A percentile compares a stretch with the other conserved stretches of the same genome.
Evolutionary conservation across 2,329 filamentous ascomycete genomes (phyloP).

Genomic region (Colletotrichum truncatum): DNA sequence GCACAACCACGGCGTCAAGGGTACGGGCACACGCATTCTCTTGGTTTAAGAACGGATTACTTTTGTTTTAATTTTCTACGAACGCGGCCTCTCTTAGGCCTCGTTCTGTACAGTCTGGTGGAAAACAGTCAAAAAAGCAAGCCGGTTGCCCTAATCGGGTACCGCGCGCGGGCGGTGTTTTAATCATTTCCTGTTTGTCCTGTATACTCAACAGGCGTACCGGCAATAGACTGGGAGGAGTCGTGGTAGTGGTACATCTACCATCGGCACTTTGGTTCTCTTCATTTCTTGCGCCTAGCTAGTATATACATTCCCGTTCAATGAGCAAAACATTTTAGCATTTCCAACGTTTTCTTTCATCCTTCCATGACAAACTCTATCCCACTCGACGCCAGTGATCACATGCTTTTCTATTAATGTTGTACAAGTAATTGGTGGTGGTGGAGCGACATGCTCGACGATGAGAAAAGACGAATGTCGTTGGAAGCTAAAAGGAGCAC

Average conservation of each 20-base stretch:
- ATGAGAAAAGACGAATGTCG: background rate
- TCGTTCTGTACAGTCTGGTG: conserved; percentile 1
- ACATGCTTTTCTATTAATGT: no score
- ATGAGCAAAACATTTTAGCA: conserved; percentile 2
- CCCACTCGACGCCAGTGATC: no score
- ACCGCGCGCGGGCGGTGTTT: background rate
- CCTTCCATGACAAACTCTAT: no score
- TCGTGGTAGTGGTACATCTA: conserved; percentile 4
- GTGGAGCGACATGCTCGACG: no score
- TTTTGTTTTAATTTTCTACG: conserved; percentile 14
- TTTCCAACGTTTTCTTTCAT: no score
- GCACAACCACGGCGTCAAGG: conserved; percentile 25
- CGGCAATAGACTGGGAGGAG: conserved; percentile 31
- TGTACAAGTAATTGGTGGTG: no score
- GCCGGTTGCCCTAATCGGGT: background rate
- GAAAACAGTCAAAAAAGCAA: conserved; percentile 3
- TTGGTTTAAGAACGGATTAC: conserved; percentile 15
- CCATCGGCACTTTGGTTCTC: conserved; percentile 2
- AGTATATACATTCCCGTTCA: conserved; percentile 21
- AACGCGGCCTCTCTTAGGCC: background rate
- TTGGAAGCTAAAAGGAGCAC: background rate
- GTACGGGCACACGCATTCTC: conserved; percentile 11
- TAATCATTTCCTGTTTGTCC: conserved; percentile 8
- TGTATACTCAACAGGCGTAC: conserved; percentile 3
- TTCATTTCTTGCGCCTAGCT: conserved; percentile 29